Evolutionary conservation across 1,139 yeast species (phyloP).

Genomic region (Pichia sp.): DNA sequence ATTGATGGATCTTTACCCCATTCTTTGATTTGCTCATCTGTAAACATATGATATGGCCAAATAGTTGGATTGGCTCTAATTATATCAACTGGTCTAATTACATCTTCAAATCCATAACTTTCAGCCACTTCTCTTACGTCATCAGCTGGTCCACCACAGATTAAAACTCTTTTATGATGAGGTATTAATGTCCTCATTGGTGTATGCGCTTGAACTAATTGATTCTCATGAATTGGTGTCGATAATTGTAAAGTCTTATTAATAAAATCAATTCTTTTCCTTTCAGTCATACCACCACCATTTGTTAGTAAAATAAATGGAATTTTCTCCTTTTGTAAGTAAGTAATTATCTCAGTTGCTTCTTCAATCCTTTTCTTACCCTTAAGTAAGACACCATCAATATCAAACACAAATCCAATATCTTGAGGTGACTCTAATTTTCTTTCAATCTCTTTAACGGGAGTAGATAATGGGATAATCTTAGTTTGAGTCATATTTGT

Average conservation of each 20-base stretch:
- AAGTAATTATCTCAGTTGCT: constrained; percentile 58
- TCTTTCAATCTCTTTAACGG: constrained; percentile 12
- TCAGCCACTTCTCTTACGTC: constrained; percentile 63
- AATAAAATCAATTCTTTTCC: constrained; percentile 51
- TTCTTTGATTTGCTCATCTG: constrained; percentile 34
- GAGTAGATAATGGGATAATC: constrained; percentile 13
- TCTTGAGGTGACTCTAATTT: constrained; percentile 13
- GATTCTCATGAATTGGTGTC: constrained; percentile 43
- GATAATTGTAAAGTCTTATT: constrained; percentile 38
- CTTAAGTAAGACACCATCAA: constrained; percentile 88
- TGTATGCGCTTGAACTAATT: constrained; percentile 85
- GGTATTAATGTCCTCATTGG: constrained; percentile 64
- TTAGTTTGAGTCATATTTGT: constrained; percentile 1
- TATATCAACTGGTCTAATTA: constrained; percentile 69
- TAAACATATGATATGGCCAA: constrained; percentile 66
- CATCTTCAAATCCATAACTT: constrained; percentile 74
- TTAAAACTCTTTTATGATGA: constrained; percentile 56
- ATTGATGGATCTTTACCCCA: constrained; percentile 33
- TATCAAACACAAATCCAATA: constrained; percentile 32
- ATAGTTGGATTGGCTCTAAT: constrained; percentile 50
- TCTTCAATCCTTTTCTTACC: constrained; percentile 64
- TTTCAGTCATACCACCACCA: constrained; percentile 84
- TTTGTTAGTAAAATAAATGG: constrained; percentile 86
- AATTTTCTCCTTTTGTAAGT: constrained; percentile 47
- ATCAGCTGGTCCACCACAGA: constrained; percentile 79